Evolutionary conservation across 495 filamentous ascomycete species (phyloP), one percentile per base, ranked within the genome.

Genomic region (Cryomyces minteri): DNA sequence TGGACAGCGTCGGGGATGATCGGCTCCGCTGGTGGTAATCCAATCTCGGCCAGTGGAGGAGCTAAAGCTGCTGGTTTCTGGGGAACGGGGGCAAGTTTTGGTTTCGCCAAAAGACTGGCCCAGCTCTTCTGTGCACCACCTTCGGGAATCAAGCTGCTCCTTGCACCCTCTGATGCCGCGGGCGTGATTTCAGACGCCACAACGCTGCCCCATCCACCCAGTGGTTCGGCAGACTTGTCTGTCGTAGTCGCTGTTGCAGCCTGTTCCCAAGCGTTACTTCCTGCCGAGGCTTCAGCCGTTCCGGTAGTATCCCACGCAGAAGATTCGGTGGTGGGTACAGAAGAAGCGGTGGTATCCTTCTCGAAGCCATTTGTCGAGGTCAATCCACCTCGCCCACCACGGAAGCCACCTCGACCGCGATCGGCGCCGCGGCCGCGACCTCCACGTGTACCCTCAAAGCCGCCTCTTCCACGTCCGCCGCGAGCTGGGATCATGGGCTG

Each of bases 381-480:
- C 50, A 73, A 58, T 49, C 73, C 79, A 41, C 71, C 75, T 51
- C 83, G 71, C 43, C 76, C 79, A 57, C 80, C 77, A 56, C 82
- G 74, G 54, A 74, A 74, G 11, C 54, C 58, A 53, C 83, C 80
- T 62, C 86, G 79, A 51, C 82, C 80, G 54, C 83, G 79, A 45
- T 82, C 78, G 53, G 73, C 72, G 54, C 76, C 80, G 58, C 84
- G 76, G 55, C 77, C 76, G 52, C 83, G 80, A 46, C 77, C 74
- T 41, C 66, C 63, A 61, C 78, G 72, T 51, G 72, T 69, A 53
- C 67, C 61, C 36, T 88, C 85, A 51, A 72, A 64, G 50, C 73
- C 77, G 58, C 73, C 72, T 54, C 84, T 66, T 48, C 71, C 74
- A 54, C 75, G 80, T 48, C 73, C 73, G 45, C 74, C 77, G 57